These are phyloP conservation scores for Zymoseptoria crescenta DNA, from an alignment of 2,329 filamentous ascomycete genomes.

Conservation along the genomic window DNA sequence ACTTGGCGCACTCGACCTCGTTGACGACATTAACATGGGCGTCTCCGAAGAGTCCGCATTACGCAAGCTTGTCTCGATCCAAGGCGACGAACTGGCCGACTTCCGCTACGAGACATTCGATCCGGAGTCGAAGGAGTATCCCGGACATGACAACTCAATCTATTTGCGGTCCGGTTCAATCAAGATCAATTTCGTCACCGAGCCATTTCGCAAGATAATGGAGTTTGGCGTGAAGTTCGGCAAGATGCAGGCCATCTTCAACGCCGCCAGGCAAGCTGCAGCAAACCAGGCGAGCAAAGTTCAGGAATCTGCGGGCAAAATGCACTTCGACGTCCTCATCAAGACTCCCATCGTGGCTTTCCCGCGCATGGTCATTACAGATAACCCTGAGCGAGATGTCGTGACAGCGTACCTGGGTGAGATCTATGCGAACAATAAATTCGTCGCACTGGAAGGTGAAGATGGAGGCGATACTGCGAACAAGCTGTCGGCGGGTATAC, in stretches of 20 bases:
- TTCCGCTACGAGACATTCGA: constrained; percentile 98
- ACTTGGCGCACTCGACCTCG: constrained; percentile 76
- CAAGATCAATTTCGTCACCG: constrained; percentile 93
- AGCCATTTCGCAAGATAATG: constrained; percentile 96
- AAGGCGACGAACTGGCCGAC: constrained; percentile 90
- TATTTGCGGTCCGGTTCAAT: constrained; percentile 87
- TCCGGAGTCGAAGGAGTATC: constrained; percentile 64
- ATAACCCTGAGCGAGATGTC: constrained; percentile 65
- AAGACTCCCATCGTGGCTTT: constrained; percentile 97
- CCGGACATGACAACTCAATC: constrained; percentile 89
- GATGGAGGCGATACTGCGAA: constrained; percentile 65
- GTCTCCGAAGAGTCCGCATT: constrained; percentile 73
- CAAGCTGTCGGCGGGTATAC: constrained; percentile 81
- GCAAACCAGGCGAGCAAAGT: constrained; percentile 89
- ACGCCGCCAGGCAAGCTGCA: constrained; percentile 88
- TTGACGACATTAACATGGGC: constrained; percentile 90
- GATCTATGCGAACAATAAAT: constrained; percentile 93
- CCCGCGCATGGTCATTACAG: constrained; percentile 65
- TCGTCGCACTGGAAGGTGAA: constrained; percentile 69
- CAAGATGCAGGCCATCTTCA: constrained; percentile 99
- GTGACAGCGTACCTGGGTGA: constrained; percentile 92
- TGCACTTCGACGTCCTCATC: constrained; percentile 89
- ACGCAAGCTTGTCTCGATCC: constrained; percentile 83
- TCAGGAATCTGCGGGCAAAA: constrained; percentile 79
- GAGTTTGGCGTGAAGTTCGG: constrained; percentile 98